Evolutionary conservation across 805 yeast genomes (phyloP).

Genomic region (Kregervanrija fluxuum): DNA sequence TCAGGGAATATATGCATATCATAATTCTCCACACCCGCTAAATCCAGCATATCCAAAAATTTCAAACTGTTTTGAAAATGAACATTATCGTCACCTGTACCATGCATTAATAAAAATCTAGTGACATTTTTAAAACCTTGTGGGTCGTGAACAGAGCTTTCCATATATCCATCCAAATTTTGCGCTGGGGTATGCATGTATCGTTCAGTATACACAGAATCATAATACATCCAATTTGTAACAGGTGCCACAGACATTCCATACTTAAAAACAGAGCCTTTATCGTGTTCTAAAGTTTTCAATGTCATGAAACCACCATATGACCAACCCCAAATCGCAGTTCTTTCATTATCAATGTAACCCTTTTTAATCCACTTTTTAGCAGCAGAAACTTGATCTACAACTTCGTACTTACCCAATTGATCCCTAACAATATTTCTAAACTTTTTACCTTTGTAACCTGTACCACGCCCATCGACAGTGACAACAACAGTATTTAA

Average conservation of each 20-base stretch:
- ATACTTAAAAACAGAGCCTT: conserved; percentile 65
- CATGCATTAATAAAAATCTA: conserved; percentile 86
- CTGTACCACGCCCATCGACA: conserved; percentile 97
- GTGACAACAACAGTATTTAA: conserved; percentile 82
- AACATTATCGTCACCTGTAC: conserved; percentile 96
- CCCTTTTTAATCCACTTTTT: conserved; percentile 52
- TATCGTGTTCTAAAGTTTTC: conserved; percentile 80
- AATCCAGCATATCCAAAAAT: conserved; percentile 66
- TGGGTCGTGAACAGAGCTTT: conserved; percentile 49
- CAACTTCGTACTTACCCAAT: conserved; percentile 75
- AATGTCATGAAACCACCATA: conserved; percentile 94
- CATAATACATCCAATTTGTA: conserved; percentile 88
- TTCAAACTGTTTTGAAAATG: conserved; percentile 86
- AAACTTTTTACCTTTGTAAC: conserved; percentile 73
- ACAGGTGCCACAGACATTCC: conserved; percentile 98
- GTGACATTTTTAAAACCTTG: conserved; percentile 46
- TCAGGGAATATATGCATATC: conserved; percentile 79
- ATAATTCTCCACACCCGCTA: conserved; percentile 73
- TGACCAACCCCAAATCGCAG: conserved; percentile 98
- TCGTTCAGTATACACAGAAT: conserved; percentile 90
- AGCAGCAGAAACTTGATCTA: conserved; percentile 85
- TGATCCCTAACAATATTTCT: conserved; percentile 75
- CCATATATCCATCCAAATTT: conserved; percentile 56
- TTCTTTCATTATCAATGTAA: conserved; percentile 60
- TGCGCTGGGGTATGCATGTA: conserved; percentile 81